Base-by-base conservation (phyloP, 2,329 filamentous ascomycete species). In the Epichloe elymi region DNA sequence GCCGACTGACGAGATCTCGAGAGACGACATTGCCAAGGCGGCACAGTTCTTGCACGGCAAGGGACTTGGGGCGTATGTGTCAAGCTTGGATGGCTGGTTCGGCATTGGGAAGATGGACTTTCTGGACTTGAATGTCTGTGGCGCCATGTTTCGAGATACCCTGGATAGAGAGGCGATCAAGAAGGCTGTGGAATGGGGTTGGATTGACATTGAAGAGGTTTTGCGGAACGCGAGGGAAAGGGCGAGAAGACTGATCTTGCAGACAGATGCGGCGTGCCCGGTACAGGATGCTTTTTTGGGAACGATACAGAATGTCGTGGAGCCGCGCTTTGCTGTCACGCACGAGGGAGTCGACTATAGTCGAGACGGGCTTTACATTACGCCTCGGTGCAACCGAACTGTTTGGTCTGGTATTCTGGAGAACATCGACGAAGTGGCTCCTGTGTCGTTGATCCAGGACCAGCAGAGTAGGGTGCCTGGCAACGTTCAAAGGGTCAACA, bases 41-140 rank as follows among this genome's bases (percentile, higher is more conserved):
- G 17, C 44, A 1, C 10, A n/a, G 6, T 66, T 61, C 39, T 17
- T 65, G 37, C 35, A 41, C 11, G 37, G 26, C 1, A 30, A 51
- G 0, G 49, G 51, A 0, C 52, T 59, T 4, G 35, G 20, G 0
- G 33, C 37, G 0, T 47, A 58, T 12, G 37, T 50, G 1, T n/a
- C 26, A 0, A 39, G 49, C 3, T 54, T 65, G 12, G 14, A 55
- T 3, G 30, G 35, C 4, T 62, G 57, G 51, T 46, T 50, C 6
- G 53, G 54, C 1, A 48, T 44, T 1, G 49, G 49, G 0, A 43
- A 42, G 8, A 38, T 51, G 14, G 58, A 57, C 20, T 65, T 65
- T 44, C 39, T 65, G 10, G 50, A 51, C 5, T 36, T 66, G 12
- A 36, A 53, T 4, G 55, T 64, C 1, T 57, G 64, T 17, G 37